Base-by-base conservation (phyloP, 306 rosid species). In the Cicer yamashitae region DNA sequence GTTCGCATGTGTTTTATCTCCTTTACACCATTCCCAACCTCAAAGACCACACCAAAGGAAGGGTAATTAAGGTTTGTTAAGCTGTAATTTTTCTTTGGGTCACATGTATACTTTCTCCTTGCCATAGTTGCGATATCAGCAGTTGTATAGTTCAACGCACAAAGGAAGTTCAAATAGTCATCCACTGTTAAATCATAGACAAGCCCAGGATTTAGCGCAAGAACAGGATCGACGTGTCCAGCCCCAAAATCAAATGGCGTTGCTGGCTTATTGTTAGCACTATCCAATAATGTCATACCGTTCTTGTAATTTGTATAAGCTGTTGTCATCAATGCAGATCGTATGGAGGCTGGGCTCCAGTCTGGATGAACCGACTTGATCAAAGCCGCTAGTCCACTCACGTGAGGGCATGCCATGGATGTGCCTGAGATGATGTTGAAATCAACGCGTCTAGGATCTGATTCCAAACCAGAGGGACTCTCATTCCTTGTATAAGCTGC, bases 371-470 rank as follows among this genome's bases (percentile, higher is more conserved):
- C 79, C 2, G 87, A 87, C 71, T 91, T 93, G 59, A 91, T 56
- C 22, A 93, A 61, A 4, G 90, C 93, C 0, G 91, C 96, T 38
- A 93, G 63, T 1, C 96, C 98, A 7, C 94, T 93, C 17, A 84
- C 89, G 79, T 90, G 98, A 6, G 98, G 98, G 56, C 96, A 93
- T n/a, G 96, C 73, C 98, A 93, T 93, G 15, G 98, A 93, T 58
- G 96, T 93, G 6, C 98, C 98, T 0, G 96, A 89, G 15, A 89
- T 77, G 14, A 93, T 87, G 80, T 93, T 89, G 88, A 91, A 93
- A 0, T 82, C 86, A 71, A 91, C 98, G 37, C 91, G 96, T 80
- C 96, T 79, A 3, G 10, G 4, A 67, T 93, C 98, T 0, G 25
- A 9, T 0, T 69, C 14, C 4, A 82, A 25, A 0, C 80, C 75